A percentile compares a stretch with the other conserved stretches of the same genome.
Evolutionary conservation across 2,329 filamentous ascomycete species (phyloP).

Genomic region (Phaeomoniella chlamydospora): DNA sequence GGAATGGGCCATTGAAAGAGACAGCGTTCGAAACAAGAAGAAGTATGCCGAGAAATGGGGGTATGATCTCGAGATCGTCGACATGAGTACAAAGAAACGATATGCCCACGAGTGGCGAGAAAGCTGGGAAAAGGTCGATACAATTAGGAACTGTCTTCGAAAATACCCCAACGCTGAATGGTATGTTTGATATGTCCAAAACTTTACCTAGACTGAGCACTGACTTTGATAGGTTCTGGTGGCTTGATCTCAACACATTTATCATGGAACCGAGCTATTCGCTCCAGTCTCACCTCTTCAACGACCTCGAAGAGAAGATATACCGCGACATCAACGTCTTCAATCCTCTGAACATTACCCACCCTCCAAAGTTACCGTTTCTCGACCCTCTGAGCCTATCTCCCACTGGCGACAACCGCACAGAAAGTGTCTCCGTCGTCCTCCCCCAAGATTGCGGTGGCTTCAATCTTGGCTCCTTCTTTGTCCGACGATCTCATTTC

Average conservation of each 20-base stretch:
- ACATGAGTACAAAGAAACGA: slow-evolving; percentile 97
- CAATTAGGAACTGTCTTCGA: slow-evolving; percentile 70
- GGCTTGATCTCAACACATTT: slow-evolving; percentile 93
- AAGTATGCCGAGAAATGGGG: slow-evolving; percentile 80
- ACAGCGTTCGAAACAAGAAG: slow-evolving; percentile 90
- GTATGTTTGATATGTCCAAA: slow-evolving; percentile 38
- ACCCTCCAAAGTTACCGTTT: slow-evolving; percentile 60
- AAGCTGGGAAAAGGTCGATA: slow-evolving; percentile 98
- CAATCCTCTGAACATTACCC: slow-evolving; percentile 86
- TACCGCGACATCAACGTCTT: slow-evolving; percentile 95
- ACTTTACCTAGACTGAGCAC: neutral
- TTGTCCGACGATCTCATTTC: slow-evolving; percentile 73
- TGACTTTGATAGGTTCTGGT: slow-evolving; percentile 99
- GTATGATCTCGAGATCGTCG: slow-evolving; percentile 88
- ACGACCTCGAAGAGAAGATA: slow-evolving; percentile 55
- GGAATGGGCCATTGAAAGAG: slow-evolving; percentile 95
- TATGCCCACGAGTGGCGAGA: slow-evolving; percentile 99
- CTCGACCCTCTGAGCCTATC: slow-evolving; percentile 65
- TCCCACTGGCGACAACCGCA: slow-evolving; percentile 59
- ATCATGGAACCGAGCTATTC: slow-evolving; percentile 94
- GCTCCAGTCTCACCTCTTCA: slow-evolving; percentile 80
- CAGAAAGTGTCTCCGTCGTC: slow-evolving; percentile 71
- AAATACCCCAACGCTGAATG: slow-evolving; percentile 96
- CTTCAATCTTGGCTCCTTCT: slow-evolving; percentile 95
- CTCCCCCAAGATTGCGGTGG: slow-evolving; percentile 88